phyloP scores from a whole-genome alignment of 1,139 yeast species.

The Eremothecium coryli region DNA sequence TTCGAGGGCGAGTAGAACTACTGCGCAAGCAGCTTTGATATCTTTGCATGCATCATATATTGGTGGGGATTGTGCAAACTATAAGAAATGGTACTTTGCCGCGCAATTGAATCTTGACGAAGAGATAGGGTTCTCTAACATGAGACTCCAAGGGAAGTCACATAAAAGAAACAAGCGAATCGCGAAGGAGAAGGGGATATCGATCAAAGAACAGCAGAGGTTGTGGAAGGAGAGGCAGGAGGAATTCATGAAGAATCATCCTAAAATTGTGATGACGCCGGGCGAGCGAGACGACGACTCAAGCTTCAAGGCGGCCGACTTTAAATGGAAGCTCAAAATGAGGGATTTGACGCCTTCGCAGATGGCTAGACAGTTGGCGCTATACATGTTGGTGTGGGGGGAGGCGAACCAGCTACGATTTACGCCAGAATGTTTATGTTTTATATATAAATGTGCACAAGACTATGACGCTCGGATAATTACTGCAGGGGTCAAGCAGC shows the following conservation, averaged over 20 bases:
- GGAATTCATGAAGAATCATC: constrained; percentile 27
- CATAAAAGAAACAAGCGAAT: constrained; percentile 29
- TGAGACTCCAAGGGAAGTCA: constrained; percentile 33
- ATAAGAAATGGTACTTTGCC: constrained; percentile 68
- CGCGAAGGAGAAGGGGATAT: constrained; percentile 31
- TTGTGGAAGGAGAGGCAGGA: constrained; percentile 28
- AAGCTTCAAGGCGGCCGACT: constrained; percentile 44
- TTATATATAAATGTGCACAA: constrained; percentile 66
- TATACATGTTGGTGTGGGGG: constrained; percentile 77
- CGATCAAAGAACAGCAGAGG: constrained; percentile 28
- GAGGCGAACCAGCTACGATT: constrained; percentile 78
- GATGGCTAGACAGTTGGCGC: constrained; percentile 54
- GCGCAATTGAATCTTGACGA: constrained; percentile 60
- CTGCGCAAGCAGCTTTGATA: constrained; percentile 44
- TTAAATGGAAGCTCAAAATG: constrained; percentile 59
- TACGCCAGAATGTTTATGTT: constrained; percentile 80
- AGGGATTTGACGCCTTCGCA: constrained; percentile 43
- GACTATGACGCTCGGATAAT: constrained; percentile 42
- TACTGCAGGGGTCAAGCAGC: constrained; percentile 7
- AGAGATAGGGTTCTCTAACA: constrained; percentile 41
- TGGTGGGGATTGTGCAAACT: constrained; percentile 62
- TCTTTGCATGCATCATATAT: constrained; percentile 65
- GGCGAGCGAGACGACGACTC: constrained; percentile 54
- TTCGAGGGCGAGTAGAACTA: constrained; percentile 60
- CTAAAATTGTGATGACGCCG: constrained; percentile 25